These are phyloP conservation scores for Fusarium torulosum DNA, from an alignment of 2,329 filamentous ascomycete species.

Conservation along the genomic window DNA sequence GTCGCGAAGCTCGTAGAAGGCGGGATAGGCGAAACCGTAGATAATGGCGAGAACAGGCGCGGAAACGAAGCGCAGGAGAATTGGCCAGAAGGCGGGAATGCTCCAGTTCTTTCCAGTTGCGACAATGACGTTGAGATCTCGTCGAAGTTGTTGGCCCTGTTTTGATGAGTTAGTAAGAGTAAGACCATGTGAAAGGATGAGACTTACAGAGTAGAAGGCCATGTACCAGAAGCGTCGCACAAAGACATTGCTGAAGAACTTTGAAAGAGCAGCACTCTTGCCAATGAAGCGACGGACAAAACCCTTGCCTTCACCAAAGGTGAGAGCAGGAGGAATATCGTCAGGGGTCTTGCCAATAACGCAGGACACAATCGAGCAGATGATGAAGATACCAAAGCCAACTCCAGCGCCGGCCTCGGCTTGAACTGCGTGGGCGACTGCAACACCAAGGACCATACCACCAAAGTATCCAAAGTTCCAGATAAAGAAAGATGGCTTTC, in stretches of 20 bases:
- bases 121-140: conserved; percentile 67
- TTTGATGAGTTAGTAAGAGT: conserved; percentile 11
- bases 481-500: conserved; percentile 57
- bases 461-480: conserved; percentile 67
- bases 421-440: conserved; percentile 61
- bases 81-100: conserved; percentile 64
- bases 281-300: conserved; percentile 54
- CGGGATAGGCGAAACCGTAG: conserved; percentile 64
- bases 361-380: conserved; percentile 55
- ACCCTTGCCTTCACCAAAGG: conserved; percentile 54
- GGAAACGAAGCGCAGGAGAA: conserved; percentile 63
- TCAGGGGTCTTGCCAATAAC: conserved; percentile 59
- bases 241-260: conserved; percentile 55
- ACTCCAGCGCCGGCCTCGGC: conserved; percentile 62
- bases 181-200: background rate
- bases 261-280: conserved; percentile 10
- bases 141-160: conserved; percentile 67
- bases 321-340: conserved; percentile 55
- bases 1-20: conserved; percentile 61
- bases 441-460: conserved; percentile 64
- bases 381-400: conserved; percentile 65
- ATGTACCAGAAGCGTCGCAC: conserved; percentile 64
- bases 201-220: conserved; percentile 67
- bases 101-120: conserved; percentile 67
- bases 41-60: conserved; percentile 64